A percentile compares a stretch with the other conserved stretches of the same genome.
These are phyloP conservation scores for Penicillium sp. DNA, from an alignment of 2,329 filamentous ascomycete genomes.

Conservation along the genomic window DNA sequence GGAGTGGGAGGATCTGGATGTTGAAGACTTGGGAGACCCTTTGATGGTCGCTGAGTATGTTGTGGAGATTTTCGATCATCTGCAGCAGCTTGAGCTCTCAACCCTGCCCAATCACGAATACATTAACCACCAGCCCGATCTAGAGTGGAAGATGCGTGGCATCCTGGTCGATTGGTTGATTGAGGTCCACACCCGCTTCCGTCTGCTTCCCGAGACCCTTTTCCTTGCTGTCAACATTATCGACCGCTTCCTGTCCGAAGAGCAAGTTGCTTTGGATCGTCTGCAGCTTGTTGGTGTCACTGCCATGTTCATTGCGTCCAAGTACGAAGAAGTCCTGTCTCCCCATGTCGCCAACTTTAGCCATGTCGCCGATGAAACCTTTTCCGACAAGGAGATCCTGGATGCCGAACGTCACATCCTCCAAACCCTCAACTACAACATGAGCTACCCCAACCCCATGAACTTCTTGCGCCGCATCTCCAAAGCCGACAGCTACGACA, in stretches of 20 bases:
- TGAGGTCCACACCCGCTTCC: constrained; percentile 96
- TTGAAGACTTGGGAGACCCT: constrained; percentile 87
- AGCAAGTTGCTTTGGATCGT: constrained; percentile 93
- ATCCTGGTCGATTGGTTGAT: constrained; percentile 98
- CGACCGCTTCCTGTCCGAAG: constrained; percentile 92
- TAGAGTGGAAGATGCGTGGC: constrained; percentile 98
- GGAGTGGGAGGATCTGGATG: constrained; percentile 64
- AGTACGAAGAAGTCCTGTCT: constrained; percentile 97
- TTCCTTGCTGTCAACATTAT: constrained; percentile 98
- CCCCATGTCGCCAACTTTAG: constrained; percentile 97
- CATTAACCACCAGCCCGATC: constrained; percentile 89
- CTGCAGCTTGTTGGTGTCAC: constrained; percentile 96
- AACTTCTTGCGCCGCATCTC: constrained; percentile 98
- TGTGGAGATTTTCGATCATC: constrained; percentile 94
- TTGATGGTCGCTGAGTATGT: constrained; percentile 98
- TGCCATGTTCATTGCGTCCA: constrained; percentile 99
- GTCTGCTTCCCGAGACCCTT: constrained; percentile 90
- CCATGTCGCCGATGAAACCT: constrained; percentile 94
- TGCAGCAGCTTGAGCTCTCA: constrained; percentile 77
- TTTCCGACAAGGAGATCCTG: constrained; percentile 90
- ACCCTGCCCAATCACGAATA: constrained; percentile 89
- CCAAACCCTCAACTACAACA: constrained; percentile 86
- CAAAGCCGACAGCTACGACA: constrained; percentile 99
- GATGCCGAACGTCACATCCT: constrained; percentile 96
- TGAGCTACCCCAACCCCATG: constrained; percentile 99